Conservation (phyloP, 2,329 filamentous ascomycete species). For the Tolypocladium sp. region DNA sequence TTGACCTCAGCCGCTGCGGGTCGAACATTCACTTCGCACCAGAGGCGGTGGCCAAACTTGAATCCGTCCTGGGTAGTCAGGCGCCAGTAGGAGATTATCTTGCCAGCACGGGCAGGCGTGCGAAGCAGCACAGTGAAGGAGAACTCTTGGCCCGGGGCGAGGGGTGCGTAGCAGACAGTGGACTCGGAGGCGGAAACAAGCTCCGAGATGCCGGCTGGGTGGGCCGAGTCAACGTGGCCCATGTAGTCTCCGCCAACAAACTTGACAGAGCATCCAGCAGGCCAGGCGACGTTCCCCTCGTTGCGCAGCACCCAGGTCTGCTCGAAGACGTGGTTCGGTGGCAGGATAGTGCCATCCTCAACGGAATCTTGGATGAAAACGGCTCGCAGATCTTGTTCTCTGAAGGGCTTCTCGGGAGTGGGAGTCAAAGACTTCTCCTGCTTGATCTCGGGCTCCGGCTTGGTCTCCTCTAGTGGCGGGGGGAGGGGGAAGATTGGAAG, state of each 20-base stretch:
- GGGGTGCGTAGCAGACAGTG: constrained; percentile 59
- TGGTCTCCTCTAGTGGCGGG: constrained; percentile 12
- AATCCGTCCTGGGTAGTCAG: constrained; percentile 71
- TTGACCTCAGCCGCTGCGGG: constrained; percentile 16
- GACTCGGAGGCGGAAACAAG: constrained; percentile 75
- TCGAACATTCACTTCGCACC: constrained; percentile 81
- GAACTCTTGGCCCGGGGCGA: constrained; percentile 66
- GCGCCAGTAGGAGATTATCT: constrained; percentile 92
- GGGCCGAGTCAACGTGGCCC: constrained; percentile 77
- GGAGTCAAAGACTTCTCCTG: constrained; percentile 12
- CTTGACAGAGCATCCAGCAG: constrained; percentile 78
- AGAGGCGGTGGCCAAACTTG: constrained; percentile 86
- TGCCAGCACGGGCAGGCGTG: constrained; percentile 66
- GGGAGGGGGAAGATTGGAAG: constrained; percentile 27
- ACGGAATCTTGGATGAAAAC: constrained; percentile 72
- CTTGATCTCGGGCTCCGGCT: constrained; percentile 14
- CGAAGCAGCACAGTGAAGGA: constrained; percentile 80
- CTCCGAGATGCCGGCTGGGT: constrained; percentile 68
- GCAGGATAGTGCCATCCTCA: constrained; percentile 64
- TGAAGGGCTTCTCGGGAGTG: constrained; percentile 6
- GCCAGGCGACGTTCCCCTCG: constrained; percentile 71
- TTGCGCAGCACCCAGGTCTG: constrained; percentile 92
- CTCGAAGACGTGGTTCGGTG: constrained; percentile 65
- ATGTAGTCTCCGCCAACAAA: constrained; percentile 95
- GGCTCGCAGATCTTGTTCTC: constrained; percentile 32